Base-by-base conservation (phyloP, 176 grass and related monocot genomes). In the Poa pratensis region DNA sequence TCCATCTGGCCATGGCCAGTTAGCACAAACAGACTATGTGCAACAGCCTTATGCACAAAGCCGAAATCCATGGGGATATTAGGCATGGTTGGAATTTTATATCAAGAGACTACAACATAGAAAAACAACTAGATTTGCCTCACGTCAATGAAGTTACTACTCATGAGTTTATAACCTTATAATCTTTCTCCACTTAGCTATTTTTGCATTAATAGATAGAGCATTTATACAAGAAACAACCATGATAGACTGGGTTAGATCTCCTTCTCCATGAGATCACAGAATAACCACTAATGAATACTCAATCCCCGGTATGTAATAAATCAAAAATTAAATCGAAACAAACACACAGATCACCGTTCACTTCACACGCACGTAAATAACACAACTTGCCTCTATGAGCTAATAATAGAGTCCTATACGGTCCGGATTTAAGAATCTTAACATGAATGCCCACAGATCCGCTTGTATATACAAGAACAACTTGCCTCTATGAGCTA, bases 401-500 rank as follows among this genome's bases (percentile, higher is more conserved):
- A 82, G 67, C 66, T 58, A 82, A 82, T 58, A 55, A 40, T 30
- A 72, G 66, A 58, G 27, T 23, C 50, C 15, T 26, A 57, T 26
- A n/a, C 3, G 3, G 71, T 49, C 53, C 0, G 7, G 53, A 63
- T 76, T 84, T 65, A 19, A 65, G 62, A 65, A 65, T 65, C 62
- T 65, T 17, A 65, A 65, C 62, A 65, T 65, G 62, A 65, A 65
- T 65, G 62, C 22, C 1, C 58, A 26, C 54, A 12, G 58, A 84
- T 81, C 55, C 40, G 45, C 40, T 67, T 52, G 2, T 12, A 2
- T 11, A 46, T 46, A 45, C 43, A 45, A 13, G 45, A 37, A 24
- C 67, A 82, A 86, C 22, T 62, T 30, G 69, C 2, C 19, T 49
- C 69, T 82, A 52, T 40, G n/a, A 82, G 65, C 65, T 55, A 82